phyloP scores from a whole-genome alignment of 164 flowering plant genomes.

The Paratinospora sagittata region DNA sequence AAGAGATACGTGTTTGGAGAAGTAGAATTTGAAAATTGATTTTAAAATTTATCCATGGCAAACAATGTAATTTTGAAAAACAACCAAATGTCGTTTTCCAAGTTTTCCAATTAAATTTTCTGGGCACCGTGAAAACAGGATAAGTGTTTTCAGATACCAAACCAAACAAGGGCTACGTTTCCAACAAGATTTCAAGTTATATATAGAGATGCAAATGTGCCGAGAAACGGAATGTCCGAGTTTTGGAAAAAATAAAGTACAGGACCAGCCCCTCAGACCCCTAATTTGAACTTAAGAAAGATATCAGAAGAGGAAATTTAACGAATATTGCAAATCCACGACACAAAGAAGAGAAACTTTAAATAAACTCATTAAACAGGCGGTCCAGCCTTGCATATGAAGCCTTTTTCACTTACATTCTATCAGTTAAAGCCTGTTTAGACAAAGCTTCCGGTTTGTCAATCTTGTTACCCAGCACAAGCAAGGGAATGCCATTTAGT shows the following conservation, averaged over 20 bases:
- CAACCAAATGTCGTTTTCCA: too few relatives aligned
- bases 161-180: neutral
- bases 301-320: neutral
- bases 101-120: too few relatives aligned
- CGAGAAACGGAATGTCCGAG: neutral
- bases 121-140: too few relatives aligned
- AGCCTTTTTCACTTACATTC: constrained; percentile 46
- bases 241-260: neutral
- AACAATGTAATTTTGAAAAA: too few relatives aligned
- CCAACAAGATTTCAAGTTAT: neutral
- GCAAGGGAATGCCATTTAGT: constrained; percentile 64
- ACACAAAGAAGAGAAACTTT: neutral
- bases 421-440: constrained; percentile 52
- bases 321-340: neutral
- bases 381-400: too few relatives aligned
- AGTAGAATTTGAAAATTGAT: too few relatives aligned
- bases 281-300: neutral
- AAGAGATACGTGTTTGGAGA: too few relatives aligned
- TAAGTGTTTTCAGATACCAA: too few relatives aligned
- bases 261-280: neutral
- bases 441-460: constrained; percentile 67
- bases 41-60: too few relatives aligned
- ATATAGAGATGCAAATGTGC: neutral
- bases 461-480: constrained; percentile 78
- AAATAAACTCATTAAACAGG: too few relatives aligned